Base-by-base conservation (phyloP, 139 green algal genomes). In the Micromonas commoda region DNA sequence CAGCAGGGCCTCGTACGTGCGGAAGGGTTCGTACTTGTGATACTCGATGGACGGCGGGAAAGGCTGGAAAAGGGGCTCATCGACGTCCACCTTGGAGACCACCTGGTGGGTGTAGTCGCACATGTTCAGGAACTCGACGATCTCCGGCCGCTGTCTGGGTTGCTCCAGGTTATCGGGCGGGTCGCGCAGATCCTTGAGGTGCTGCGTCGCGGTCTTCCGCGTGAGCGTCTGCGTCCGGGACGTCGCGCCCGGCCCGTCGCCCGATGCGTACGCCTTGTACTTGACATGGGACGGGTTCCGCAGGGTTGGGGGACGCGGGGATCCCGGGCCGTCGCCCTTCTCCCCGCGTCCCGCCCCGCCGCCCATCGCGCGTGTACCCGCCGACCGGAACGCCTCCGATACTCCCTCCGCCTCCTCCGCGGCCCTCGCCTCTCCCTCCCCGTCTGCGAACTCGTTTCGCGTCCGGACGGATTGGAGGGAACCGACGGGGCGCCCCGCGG, bases 21-120 rank as follows among this genome's bases (percentile, higher is more conserved):
- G 75, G 77, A 90, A 91, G 0, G 87, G 64, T 67, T 90, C 72
- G 60, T 92, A 93, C 13, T 73, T 69, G 37, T 87, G 75, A 52
- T 93, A 96, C 0, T 80, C 77, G 0, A 94, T 74, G 65, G 90
- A 83, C 64, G 87, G 83, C 1, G 91, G 91, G 68, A 89, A 91
- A 0, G 91, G 88, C 82, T 94, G 87, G 78, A 96, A 93, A 26
- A 96, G 80, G 0, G 91, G 91, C 81, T 90, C 84, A 31, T 88
- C 91, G 16, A 92, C 61, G 13, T 71, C 73, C 45, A 95, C 88
- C 6, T n/a, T 65, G 39, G 13, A 45, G 4, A 28, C 24, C 9
- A 86, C 83, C 77, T 92, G 82, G 67, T 91, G 83, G 13, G 81
- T 87, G 78, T 87, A 88, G 63, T 93, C 89, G 31, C 80, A 75